Evolutionary conservation across 441 rosid genomes (phyloP).

Genomic region (Brassica hybrid): DNA sequence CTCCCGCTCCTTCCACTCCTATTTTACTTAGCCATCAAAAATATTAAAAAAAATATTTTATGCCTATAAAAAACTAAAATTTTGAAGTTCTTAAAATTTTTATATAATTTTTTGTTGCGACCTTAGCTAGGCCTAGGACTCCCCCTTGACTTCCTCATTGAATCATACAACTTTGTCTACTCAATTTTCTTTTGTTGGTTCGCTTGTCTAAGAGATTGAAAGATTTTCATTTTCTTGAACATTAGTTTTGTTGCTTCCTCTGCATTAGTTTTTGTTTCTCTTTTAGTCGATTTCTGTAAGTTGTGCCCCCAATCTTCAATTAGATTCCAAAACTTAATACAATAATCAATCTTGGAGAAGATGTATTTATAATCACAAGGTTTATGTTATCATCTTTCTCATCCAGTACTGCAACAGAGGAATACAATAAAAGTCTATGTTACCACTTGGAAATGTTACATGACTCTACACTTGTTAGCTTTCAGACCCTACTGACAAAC

Average conservation of each 20-base stretch:
- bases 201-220: background rate
- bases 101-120: background rate
- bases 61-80: background rate
- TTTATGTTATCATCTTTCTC: background rate
- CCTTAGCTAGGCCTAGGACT: background rate
- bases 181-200: background rate
- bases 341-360: background rate
- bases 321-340: background rate
- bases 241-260: background rate
- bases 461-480: background rate
- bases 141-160: background rate
- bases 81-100: background rate
- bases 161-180: background rate
- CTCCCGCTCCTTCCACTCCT: background rate
- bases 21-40: background rate
- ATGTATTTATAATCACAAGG: background rate
- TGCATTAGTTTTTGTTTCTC: background rate
- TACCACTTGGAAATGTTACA: background rate
- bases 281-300: background rate
- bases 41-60: background rate
- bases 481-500: background rate
- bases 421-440: background rate
- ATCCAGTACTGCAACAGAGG: background rate
- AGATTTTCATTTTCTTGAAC: background rate
- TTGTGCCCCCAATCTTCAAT: background rate